A percentile compares a stretch with the other conserved stretches of the same genome.
These are phyloP conservation scores for Emmonsiellopsis sp. DNA, from an alignment of 2,329 filamentous ascomycete genomes.

Conservation along the genomic window DNA sequence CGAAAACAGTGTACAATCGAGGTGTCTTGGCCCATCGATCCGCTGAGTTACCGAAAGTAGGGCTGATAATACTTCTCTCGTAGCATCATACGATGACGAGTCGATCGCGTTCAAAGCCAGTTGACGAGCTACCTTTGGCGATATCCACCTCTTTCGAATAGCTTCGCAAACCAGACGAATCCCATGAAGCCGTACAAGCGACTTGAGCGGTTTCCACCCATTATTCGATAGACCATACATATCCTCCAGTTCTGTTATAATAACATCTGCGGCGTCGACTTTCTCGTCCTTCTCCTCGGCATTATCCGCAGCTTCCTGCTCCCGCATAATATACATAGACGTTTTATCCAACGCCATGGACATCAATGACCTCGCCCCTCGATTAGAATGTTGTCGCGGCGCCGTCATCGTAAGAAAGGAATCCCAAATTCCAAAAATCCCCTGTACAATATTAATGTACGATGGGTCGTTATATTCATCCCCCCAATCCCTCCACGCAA, in stretches of 20 bases:
- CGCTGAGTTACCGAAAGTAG: slow-evolving; percentile 17
- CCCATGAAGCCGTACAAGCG: slow-evolving; percentile 33
- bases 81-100: slow-evolving; percentile 26
- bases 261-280: slow-evolving; percentile 32
- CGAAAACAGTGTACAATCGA: slow-evolving; percentile 20
- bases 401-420: slow-evolving; percentile 29
- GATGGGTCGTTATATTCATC: slow-evolving; percentile 15
- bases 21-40: slow-evolving; percentile 12
- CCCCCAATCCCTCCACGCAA: slow-evolving; percentile 25
- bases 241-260: slow-evolving; percentile 34
- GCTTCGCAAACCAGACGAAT: slow-evolving; percentile 29
- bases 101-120: slow-evolving; percentile 26
- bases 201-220: slow-evolving; percentile 33
- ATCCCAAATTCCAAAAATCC: slow-evolving; percentile 26
- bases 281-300: slow-evolving; percentile 22
- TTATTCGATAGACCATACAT: slow-evolving; percentile 24
- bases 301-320: slow-evolving; percentile 28
- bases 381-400: slow-evolving; percentile 4
- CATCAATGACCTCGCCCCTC: slow-evolving; percentile 28
- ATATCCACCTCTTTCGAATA: slow-evolving; percentile 28
- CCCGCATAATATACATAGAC: slow-evolving; percentile 30
- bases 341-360: slow-evolving; percentile 27
- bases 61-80: slow-evolving; percentile 25
- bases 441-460: slow-evolving; percentile 27
- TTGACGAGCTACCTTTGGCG: slow-evolving; percentile 21